Evolutionary conservation across 495 filamentous ascomycete species (phyloP).

Genomic region (Pseudoneurospora amorphoporcata): DNA sequence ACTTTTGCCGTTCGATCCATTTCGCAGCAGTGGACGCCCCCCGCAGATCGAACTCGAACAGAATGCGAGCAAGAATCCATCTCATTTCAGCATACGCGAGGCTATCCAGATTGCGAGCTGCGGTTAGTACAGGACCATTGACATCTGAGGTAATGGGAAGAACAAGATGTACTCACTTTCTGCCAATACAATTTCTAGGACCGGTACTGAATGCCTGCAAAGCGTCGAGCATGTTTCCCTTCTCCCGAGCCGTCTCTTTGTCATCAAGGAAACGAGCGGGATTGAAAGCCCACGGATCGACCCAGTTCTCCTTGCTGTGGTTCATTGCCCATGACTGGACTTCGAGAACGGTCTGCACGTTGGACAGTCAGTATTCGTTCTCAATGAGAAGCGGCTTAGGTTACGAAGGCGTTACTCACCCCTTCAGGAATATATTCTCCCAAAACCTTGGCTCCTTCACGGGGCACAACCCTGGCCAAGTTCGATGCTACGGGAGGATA

Average conservation of each 20-base stretch:
- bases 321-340: slow-evolving; percentile 28
- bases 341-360: slow-evolving; percentile 24
- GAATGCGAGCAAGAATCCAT: slow-evolving; percentile 28
- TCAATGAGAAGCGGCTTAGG: background rate
- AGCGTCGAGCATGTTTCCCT: slow-evolving; percentile 20
- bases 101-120: slow-evolving; percentile 4
- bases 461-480: slow-evolving; percentile 31
- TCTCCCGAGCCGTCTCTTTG: slow-evolving; percentile 15
- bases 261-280: slow-evolving; percentile 28
- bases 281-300: slow-evolving; percentile 25
- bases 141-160: background rate
- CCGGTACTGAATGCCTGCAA: slow-evolving; percentile 29
- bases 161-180: slow-evolving; percentile 19
- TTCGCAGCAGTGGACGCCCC: slow-evolving; percentile 11
- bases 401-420: slow-evolving; percentile 12
- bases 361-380: slow-evolving; percentile 15
- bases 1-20: slow-evolving; percentile 23
- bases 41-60: slow-evolving; percentile 31
- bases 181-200: slow-evolving; percentile 31
- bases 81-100: slow-evolving; percentile 34
- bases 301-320: slow-evolving; percentile 26
- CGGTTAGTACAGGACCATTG: background rate
- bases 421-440: slow-evolving; percentile 31
- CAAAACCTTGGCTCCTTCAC: slow-evolving; percentile 32
- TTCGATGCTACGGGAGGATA: slow-evolving; percentile 40